Evolutionary conservation across 768 basidiomycete genomes (phyloP), one percentile per base, ranked within the genome.

Genomic region (Mycena vulgaris): DNA sequence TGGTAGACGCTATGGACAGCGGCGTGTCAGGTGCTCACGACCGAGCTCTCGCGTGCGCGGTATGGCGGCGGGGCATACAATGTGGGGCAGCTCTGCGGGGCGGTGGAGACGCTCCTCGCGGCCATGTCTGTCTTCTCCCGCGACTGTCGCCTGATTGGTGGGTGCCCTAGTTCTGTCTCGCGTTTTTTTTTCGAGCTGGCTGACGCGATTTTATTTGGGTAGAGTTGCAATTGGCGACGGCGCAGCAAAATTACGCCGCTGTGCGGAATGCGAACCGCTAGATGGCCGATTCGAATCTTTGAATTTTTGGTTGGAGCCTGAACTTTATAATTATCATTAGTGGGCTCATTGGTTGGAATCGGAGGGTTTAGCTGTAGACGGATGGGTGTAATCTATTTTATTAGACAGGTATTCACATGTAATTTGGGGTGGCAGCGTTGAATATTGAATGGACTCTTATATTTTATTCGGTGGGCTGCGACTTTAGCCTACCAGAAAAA

Each of bases 1-100:
- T 14, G 27, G 5, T n/a, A 69, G 68, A 69, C 68, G 6, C 25
- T 69, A 30, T 69, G 68, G 68, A 63, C 57, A 17, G 68, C 68
- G 2, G 68, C 68, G 25, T 69, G 62, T 39, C 68, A 69, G 23
- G 68, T 60, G 11, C 30, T 58, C 17, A 53, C 59, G 19, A 69
- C 68, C 19, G 68, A 69, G 62, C 57, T 69, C 2, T 58, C 62
- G 19, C 62, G 53, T 17, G 33, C 40, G 3, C 47, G 19, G 21
- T 58, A 52, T 17, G 21, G 48, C 21, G 28, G 28, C 9, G 30
- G 19, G 10, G 14, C 30, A 5, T 27, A 42, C 16, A 68, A 42
- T 42, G 25, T 35, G 4, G 51, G n/a, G 8, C 47, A 59, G 25
- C 40, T 51, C 11, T 5, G 39, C 21, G 62, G 49, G 13, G 68